Percentiles rank a stretch among this genome's conserved stretches.
Conservation (phyloP, 2,329 filamentous ascomycete species). For the Fusarium austroafricanum region DNA sequence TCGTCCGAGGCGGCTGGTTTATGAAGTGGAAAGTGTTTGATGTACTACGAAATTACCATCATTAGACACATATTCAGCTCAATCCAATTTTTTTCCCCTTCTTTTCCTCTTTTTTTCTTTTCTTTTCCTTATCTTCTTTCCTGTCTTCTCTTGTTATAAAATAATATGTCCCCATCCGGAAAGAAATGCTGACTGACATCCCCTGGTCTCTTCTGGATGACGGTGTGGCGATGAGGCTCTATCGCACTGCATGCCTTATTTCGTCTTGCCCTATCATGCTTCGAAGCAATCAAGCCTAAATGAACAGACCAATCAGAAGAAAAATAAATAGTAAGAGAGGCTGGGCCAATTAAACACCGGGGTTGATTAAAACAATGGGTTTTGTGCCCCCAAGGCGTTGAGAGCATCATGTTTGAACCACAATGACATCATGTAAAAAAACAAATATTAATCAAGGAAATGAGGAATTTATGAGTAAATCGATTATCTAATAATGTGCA, state of each 20-base stretch:
- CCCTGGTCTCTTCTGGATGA: neutral
- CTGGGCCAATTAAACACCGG: neutral
- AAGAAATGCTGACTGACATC: neutral
- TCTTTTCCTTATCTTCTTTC: too few species aligned
- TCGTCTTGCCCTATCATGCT: too few species aligned
- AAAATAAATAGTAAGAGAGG: fast-evolving
- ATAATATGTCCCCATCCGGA: too few species aligned
- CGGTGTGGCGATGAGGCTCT: neutral
- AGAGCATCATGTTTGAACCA: slow-evolving; percentile 9
- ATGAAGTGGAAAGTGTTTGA: neutral
- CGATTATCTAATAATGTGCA: fast-evolving
- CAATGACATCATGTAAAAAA: slow-evolving; percentile 8
- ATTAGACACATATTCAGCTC: too few species aligned
- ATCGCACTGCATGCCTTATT: neutral
- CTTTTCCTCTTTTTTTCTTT: too few species aligned
- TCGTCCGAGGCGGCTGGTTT: neutral
- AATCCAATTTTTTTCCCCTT: too few species aligned
- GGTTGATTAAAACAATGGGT: fast-evolving
- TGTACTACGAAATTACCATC: too few species aligned
- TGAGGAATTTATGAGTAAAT: fast-evolving
- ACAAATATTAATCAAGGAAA: neutral
- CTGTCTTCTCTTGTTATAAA: too few species aligned
- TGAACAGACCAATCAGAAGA: neutral
- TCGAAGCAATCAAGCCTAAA: too few species aligned
- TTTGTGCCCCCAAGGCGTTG: neutral